Evolutionary conservation across 768 basidiomycete genomes (phyloP), one percentile per base, ranked within the genome.

Genomic region (Lactarius quietus): DNA sequence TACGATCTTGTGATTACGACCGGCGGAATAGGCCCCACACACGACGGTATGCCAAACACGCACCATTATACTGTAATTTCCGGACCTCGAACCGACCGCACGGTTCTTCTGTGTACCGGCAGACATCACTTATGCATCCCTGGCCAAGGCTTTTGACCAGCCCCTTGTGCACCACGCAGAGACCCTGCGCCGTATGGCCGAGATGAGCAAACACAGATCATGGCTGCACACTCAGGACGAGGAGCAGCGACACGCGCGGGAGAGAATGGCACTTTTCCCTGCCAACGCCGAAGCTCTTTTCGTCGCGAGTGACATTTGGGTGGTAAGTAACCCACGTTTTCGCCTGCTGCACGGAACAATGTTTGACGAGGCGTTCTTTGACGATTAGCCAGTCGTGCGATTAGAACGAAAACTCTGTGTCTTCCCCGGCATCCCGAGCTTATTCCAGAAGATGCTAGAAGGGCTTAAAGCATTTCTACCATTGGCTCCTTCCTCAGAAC

Each of bases 1-100:
- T 95, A 94, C 74, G 95, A 97, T 74, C 87, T 95, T 70, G 93
- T 97, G 33, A 82, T 97, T 60, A 95, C 93, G 0, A 88, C 86
- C 15, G 95, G 95, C 1, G 95, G 95, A 0, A 93, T 97, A 61
- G 93, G 93, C 0, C 92, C 93, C 4, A 95, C 93, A 15, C 92
- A 94, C 72, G 93, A 93, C 72, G 92, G 92, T 90, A 68, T 62
- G 82, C 74, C n/a, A 3, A 23, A 17, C 29, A 18, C 53, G 20
- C 20, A n/a, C n/a, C n/a, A n/a, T n/a, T n/a, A n/a, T n/a, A n/a
- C n/a, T n/a, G 31, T 33, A 31, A 18, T 29, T 51, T 43, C 36
- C 10, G 36, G 36, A 7, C 10, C 36, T 36, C 10, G 36, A 18
- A 20, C 54, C 29, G 51, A 38, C 28, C 33, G 38, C 18, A 17